Evolutionary conservation across 2,329 filamentous ascomycete genomes (phyloP).

Genomic region (Colletotrichum sp.): DNA sequence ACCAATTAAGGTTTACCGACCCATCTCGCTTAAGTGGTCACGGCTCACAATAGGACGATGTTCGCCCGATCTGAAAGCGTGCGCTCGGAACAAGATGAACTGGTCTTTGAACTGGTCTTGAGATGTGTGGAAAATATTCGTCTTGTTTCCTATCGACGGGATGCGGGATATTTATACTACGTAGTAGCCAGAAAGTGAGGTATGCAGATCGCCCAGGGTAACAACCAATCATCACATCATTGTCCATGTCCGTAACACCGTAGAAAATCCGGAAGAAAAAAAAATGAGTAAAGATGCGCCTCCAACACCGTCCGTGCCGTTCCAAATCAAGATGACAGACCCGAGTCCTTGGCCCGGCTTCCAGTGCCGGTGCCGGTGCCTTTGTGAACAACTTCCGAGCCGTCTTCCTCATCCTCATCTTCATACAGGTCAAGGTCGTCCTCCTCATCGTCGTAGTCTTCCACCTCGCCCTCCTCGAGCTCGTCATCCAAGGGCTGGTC

Average conservation of each 20-base stretch:
- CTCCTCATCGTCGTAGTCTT: constrained; percentile 28
- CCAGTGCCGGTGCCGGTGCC: constrained; percentile 20
- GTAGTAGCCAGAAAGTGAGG: constrained; percentile 1
- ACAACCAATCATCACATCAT: constrained; percentile 17
- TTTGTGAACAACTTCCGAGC: constrained; percentile 13
- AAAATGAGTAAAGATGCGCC: neutral
- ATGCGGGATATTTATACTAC: neutral
- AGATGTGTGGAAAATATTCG: neutral
- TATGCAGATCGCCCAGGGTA: constrained; percentile 13
- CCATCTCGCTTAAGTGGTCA: neutral
- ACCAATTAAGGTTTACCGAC: neutral
- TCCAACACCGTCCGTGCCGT: neutral
- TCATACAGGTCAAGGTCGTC: constrained; percentile 22
- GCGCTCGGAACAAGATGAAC: neutral
- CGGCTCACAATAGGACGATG: neutral
- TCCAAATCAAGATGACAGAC: constrained; percentile 18
- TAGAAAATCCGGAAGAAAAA: neutral
- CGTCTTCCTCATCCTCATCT: constrained; percentile 20
- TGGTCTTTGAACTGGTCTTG: neutral
- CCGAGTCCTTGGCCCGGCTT: constrained; percentile 16
- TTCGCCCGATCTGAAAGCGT: neutral
- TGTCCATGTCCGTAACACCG: constrained; percentile 10
- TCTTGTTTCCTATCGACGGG: constrained; percentile 10
- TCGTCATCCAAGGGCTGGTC: constrained; percentile 30
- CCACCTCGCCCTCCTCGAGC: constrained; percentile 30